phyloP scores from a whole-genome alignment of 768 basidiomycete species.

The Pleurotus tuoliensis region DNA sequence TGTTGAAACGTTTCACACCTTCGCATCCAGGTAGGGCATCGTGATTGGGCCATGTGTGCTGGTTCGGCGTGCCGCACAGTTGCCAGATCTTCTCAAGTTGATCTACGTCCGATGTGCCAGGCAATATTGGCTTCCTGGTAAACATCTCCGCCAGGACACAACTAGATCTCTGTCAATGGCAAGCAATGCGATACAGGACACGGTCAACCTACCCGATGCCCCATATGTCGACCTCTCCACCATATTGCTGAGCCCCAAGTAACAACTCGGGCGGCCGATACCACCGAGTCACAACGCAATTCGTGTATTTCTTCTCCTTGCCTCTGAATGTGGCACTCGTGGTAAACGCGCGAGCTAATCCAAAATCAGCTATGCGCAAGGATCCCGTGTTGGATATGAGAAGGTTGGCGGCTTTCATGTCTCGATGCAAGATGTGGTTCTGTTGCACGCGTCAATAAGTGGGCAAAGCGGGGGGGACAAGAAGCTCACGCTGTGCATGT shows the following conservation, averaged over 20 bases:
- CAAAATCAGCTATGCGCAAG: slow-evolving; percentile 91
- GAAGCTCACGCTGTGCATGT: slow-evolving; percentile 82
- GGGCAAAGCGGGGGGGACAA: slow-evolving; percentile 5
- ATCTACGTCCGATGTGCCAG: slow-evolving; percentile 85
- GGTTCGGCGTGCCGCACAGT: slow-evolving; percentile 85
- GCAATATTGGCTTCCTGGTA: slow-evolving; percentile 77
- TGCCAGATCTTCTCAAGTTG: slow-evolving; percentile 88
- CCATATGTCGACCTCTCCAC: slow-evolving; percentile 96
- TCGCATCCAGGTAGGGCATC: slow-evolving; percentile 77
- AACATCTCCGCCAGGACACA: slow-evolving; percentile 99
- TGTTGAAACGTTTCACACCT: slow-evolving; percentile 62
- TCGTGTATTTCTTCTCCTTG: slow-evolving; percentile 79
- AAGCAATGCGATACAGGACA: neutral
- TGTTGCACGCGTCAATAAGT: slow-evolving; percentile 25
- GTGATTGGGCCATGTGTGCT: slow-evolving; percentile 76
- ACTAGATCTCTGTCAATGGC: slow-evolving; percentile 30
- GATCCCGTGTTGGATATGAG: slow-evolving; percentile 85
- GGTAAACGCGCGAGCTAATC: slow-evolving; percentile 84
- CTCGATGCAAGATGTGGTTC: slow-evolving; percentile 97
- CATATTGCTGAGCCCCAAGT: slow-evolving; percentile 85
- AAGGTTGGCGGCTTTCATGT: slow-evolving; percentile 98
- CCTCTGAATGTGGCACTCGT: slow-evolving; percentile 40
- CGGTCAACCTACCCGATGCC: slow-evolving; percentile 74
- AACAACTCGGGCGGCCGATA: slow-evolving; percentile 92
- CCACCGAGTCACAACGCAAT: slow-evolving; percentile 94